Evolutionary conservation across 2,329 filamentous ascomycete genomes (phyloP).

Genomic region (Hymenoscyphus repandus): DNA sequence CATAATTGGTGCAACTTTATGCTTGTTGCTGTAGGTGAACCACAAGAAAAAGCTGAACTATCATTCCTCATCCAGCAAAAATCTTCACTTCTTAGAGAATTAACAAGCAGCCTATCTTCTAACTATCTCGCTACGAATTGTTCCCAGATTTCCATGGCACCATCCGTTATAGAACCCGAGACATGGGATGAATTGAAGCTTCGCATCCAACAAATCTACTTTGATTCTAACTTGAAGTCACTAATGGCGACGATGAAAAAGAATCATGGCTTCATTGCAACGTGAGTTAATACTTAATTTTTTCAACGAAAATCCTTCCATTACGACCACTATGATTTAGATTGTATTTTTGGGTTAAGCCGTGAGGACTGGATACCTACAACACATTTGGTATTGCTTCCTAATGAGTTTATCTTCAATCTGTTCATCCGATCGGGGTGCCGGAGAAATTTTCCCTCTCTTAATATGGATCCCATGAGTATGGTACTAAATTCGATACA

Average conservation of each 20-base stretch:
- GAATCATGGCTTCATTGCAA: not conserved
- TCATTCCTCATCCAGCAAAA: too few species aligned
- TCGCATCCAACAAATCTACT: not conserved
- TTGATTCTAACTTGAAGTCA: not conserved
- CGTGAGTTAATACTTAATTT: not conserved
- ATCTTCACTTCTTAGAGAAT: not conserved
- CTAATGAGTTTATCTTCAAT: not conserved
- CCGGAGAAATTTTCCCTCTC: not conserved
- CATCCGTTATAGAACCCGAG: not conserved
- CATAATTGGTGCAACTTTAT: not conserved
- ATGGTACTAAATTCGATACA: not conserved
- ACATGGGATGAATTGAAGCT: not conserved
- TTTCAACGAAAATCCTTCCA: not conserved
- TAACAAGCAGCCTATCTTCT: not conserved
- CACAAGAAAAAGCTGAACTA: too few species aligned
- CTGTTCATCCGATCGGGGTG: not conserved
- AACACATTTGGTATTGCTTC: not conserved
- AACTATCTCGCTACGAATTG: not conserved
- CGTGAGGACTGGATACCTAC: not conserved
- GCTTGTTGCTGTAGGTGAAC: not conserved
- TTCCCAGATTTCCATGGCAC: not conserved
- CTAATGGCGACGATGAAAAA: conserved; percentile 1
- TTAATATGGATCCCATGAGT: not conserved
- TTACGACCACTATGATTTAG: not conserved
- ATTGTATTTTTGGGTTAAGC: not conserved